Percentiles rank a stretch among this genome's conserved stretches.
Conservation (phyloP, 176 grass and related monocot genomes). For the Hordeum marinum region DNA sequence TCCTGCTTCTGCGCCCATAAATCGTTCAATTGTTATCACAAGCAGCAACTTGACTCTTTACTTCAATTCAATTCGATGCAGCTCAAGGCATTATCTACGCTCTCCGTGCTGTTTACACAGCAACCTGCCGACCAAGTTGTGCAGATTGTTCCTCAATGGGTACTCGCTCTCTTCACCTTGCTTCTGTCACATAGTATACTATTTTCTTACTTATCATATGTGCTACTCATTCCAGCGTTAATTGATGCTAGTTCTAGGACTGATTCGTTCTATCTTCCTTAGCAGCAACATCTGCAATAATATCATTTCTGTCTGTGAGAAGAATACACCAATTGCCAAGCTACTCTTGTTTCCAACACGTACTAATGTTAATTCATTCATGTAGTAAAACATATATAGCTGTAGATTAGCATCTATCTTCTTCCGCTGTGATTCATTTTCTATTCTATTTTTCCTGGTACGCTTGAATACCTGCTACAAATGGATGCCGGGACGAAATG, state of each 20-base stretch:
- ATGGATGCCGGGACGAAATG: not conserved
- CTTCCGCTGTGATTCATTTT: not conserved
- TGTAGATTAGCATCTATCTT: not conserved
- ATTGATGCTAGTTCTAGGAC: not conserved
- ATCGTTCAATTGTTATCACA: too few relatives aligned
- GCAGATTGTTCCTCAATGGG: slow-evolving; percentile 82
- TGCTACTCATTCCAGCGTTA: not conserved
- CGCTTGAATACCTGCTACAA: not conserved
- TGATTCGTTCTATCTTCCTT: not conserved
- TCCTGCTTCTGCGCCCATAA: too few relatives aligned
- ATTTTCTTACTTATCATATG: not conserved
- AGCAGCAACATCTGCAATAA: not conserved
- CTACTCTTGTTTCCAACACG: not conserved
- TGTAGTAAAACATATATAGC: not conserved
- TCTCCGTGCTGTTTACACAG: slow-evolving; percentile 60
- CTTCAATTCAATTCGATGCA: slow-evolving; percentile 13
- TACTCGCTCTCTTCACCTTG: slow-evolving; percentile 17
- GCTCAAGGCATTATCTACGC: slow-evolving; percentile 78
- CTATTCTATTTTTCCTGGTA: not conserved
- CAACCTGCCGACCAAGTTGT: slow-evolving; percentile 65
- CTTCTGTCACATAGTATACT: too few relatives aligned
- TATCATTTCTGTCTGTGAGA: not conserved
- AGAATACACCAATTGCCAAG: slow-evolving; percentile 3
- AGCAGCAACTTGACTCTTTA: too few relatives aligned
- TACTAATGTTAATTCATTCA: not conserved